Conservation (phyloP, 2,329 filamentous ascomycete genomes). For the Tolypocladium amazonense region DNA sequence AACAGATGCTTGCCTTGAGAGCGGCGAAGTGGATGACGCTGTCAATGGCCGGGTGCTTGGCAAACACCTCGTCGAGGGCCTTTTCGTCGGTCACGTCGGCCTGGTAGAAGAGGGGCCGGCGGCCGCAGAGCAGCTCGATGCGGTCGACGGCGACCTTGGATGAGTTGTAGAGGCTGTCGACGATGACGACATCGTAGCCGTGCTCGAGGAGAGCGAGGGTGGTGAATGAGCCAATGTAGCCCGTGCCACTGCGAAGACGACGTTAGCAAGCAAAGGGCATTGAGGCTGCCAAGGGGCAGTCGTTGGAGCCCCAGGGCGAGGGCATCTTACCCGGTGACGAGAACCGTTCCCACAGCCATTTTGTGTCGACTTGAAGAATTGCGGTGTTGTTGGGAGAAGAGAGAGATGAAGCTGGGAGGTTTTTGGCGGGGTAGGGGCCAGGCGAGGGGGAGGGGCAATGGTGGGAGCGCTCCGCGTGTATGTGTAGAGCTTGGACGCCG, state of each 20-base stretch:
- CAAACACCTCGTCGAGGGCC: constrained; percentile 77
- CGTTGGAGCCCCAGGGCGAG: no score
- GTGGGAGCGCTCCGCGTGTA: neutral
- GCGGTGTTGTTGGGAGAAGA: neutral
- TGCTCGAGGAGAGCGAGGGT: constrained; percentile 83
- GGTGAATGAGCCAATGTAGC: constrained; percentile 99
- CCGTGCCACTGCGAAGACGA: constrained; percentile 62
- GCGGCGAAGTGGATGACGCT: constrained; percentile 98
- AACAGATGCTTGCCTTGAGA: constrained; percentile 54
- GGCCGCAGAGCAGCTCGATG: constrained; percentile 87
- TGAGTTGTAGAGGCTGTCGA: constrained; percentile 96
- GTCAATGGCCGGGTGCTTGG: constrained; percentile 84
- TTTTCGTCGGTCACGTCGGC: constrained; percentile 80
- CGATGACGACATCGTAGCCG: constrained; percentile 91
- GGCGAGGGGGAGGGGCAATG: neutral
- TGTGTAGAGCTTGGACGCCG: neutral
- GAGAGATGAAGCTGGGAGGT: neutral
- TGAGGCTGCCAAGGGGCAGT: no score
- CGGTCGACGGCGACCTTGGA: constrained; percentile 85
- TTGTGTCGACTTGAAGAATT: constrained; percentile 10
- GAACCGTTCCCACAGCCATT: constrained; percentile 79
- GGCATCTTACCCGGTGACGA: constrained; percentile 70
- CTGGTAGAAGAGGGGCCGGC: constrained; percentile 75
- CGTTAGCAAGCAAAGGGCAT: neutral
- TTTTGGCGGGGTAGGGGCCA: neutral